Percentiles rank a stretch among this genome's conserved stretches.
Conservation (phyloP, 1,139 yeast genomes). For the Scheffersomyces parashehatae region DNA sequence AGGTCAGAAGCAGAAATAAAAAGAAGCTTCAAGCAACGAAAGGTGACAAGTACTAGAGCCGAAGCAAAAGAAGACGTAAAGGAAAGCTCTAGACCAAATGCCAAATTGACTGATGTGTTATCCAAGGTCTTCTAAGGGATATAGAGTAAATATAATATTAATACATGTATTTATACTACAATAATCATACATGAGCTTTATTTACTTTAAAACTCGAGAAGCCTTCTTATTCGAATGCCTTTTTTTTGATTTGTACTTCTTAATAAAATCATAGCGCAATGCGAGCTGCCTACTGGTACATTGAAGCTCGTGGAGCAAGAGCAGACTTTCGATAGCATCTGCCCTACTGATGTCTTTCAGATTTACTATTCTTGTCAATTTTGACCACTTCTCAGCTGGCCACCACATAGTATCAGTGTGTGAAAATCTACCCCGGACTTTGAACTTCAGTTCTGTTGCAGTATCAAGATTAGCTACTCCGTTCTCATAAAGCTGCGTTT, state of each 20-base stretch:
- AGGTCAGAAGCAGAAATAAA: conserved; percentile 34
- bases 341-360: conserved; percentile 12
- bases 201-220: too few species aligned
- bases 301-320: conserved; percentile 9
- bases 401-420: not conserved
- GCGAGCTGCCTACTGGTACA: conserved; percentile 6
- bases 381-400: conserved; percentile 11
- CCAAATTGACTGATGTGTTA: conserved; percentile 48
- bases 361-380: conserved; percentile 11
- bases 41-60: conserved; percentile 64
- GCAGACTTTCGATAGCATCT: conserved; percentile 13
- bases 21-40: conserved; percentile 63
- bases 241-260: not conserved
- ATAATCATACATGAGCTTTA: not conserved
- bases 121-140: conserved; percentile 27
- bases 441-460: too few species aligned
- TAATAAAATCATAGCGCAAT: not conserved
- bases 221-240: too few species aligned
- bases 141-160: not conserved
- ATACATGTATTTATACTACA: not conserved
- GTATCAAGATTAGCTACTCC: too few species aligned
- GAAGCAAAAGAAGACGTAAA: conserved; percentile 55
- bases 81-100: conserved; percentile 40
- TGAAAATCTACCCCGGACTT: too few species aligned
- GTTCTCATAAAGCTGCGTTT: too few species aligned